Percentiles rank a stretch among this genome's conserved stretches.
Conservation (phyloP, 768 basidiomycete species). For the Russula compacta region DNA sequence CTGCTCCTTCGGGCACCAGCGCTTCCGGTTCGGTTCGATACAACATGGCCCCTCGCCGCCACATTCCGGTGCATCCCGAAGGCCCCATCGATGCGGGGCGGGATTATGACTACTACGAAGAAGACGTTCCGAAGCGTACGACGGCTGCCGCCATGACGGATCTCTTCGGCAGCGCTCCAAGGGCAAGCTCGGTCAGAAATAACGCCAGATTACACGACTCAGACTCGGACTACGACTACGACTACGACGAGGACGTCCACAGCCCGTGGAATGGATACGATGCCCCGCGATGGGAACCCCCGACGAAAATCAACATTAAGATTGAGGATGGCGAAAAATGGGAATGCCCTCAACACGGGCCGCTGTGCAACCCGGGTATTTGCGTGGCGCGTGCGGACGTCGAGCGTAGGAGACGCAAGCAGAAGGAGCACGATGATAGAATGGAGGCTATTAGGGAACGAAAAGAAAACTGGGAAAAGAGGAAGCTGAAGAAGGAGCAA, state of each 20-base stretch:
- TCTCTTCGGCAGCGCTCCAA: background rate
- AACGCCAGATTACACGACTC: background rate
- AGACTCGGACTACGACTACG: background rate
- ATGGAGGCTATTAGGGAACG: background rate
- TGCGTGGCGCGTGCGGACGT: background rate
- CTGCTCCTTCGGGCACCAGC: background rate
- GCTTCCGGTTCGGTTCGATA: background rate
- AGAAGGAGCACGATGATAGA: background rate
- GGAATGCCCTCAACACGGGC: conserved; percentile 6
- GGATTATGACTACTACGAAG: background rate
- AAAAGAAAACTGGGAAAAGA: background rate
- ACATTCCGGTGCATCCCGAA: background rate
- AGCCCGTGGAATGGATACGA: conserved; percentile 1
- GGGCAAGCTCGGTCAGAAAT: background rate
- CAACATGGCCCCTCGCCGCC: background rate
- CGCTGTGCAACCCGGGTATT: conserved; percentile 7
- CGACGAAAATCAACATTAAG: background rate
- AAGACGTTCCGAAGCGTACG: background rate
- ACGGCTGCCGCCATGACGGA: background rate
- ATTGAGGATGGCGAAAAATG: conserved; percentile 1
- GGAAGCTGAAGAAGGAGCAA: background rate
- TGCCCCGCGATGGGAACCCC: background rate
- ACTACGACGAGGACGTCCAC: background rate
- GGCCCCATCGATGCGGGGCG: background rate
- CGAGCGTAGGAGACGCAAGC: background rate